Conservation (phyloP, 139 green algal species). For the Chloropicon primus region DNA sequence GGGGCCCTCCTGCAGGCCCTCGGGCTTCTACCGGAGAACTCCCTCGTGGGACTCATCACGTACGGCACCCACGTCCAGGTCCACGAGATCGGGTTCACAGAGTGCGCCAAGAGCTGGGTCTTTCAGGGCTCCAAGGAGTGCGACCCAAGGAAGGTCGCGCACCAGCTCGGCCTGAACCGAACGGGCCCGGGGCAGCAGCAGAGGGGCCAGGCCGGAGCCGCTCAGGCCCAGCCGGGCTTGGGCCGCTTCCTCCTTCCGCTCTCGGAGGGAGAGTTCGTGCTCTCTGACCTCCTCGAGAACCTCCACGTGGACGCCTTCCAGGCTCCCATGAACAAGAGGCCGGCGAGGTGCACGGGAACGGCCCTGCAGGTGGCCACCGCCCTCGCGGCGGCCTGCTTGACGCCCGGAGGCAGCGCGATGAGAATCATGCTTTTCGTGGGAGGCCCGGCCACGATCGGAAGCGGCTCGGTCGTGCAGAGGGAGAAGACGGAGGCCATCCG, state of each 20-base stretch:
- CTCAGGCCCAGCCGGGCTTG: background rate
- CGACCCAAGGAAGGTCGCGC: slow-evolving; percentile 32
- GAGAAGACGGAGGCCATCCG: slow-evolving; percentile 79
- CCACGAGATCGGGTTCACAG: slow-evolving; percentile 87
- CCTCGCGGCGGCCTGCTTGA: slow-evolving; percentile 63
- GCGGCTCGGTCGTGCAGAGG: slow-evolving; percentile 60
- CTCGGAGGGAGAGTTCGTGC: slow-evolving; percentile 78
- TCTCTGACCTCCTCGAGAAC: slow-evolving; percentile 78
- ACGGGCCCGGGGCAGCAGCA: slow-evolving; percentile 32
- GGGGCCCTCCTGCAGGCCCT: slow-evolving; percentile 17
- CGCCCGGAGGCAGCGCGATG: slow-evolving; percentile 37
- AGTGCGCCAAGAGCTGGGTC: slow-evolving; percentile 81
- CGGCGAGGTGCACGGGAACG: slow-evolving; percentile 75
- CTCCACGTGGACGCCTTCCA: slow-evolving; percentile 76
- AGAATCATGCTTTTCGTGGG: slow-evolving; percentile 83
- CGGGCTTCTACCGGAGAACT: slow-evolving; percentile 31
- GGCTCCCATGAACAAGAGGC: slow-evolving; percentile 44
- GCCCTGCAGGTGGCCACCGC: slow-evolving; percentile 75
- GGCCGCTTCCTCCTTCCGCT: slow-evolving; percentile 66
- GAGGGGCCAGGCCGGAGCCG: slow-evolving; percentile 41
- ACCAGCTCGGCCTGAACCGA: slow-evolving; percentile 7
- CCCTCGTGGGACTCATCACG: slow-evolving; percentile 75
- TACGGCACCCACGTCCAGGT: slow-evolving; percentile 77
- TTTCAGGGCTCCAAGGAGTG: slow-evolving; percentile 89
- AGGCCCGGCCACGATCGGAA: slow-evolving; percentile 79